phyloP scores from a whole-genome alignment of 192 early-diverging fungal species.

The Coemansia sp. region DNA sequence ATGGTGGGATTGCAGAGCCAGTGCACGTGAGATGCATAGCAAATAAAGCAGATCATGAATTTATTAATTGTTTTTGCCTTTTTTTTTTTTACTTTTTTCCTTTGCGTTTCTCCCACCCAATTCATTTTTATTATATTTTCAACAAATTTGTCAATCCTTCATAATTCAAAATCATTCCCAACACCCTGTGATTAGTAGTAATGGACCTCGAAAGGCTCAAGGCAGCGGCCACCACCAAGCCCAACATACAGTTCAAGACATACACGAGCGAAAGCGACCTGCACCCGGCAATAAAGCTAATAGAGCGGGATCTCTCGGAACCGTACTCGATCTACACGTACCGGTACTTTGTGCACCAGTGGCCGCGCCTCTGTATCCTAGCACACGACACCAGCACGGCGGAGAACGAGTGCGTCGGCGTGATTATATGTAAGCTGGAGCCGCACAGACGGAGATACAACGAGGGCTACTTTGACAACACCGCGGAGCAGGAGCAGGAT shows the following conservation, averaged over 20 bases:
- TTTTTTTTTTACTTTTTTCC: background rate
- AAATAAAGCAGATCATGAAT: background rate
- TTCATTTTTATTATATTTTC: background rate
- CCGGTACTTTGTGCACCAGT: conserved; percentile 91
- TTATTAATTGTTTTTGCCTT: no score
- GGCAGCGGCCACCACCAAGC: background rate
- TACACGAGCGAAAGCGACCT: conserved; percentile 81
- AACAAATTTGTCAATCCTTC: background rate
- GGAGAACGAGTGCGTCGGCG: conserved; percentile 67
- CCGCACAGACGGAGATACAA: conserved; percentile 26
- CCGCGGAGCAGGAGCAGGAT: background rate
- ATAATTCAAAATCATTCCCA: background rate
- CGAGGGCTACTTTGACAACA: conserved; percentile 21
- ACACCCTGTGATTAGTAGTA: background rate
- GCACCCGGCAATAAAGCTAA: conserved; percentile 70
- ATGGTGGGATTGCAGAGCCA: background rate
- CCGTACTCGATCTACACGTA: conserved; percentile 98
- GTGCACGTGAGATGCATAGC: background rate
- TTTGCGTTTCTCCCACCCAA: background rate
- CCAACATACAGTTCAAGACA: conserved; percentile 51
- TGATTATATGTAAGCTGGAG: conserved; percentile 89
- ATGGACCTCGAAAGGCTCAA: conserved; percentile 3
- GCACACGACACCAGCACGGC: conserved; percentile 44
- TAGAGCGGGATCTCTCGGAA: conserved; percentile 94
- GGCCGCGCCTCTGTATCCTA: conserved; percentile 87